These are phyloP conservation scores for Sclerotinia spermophila DNA, from an alignment of 2,329 filamentous ascomycete genomes.

Conservation along the genomic window DNA sequence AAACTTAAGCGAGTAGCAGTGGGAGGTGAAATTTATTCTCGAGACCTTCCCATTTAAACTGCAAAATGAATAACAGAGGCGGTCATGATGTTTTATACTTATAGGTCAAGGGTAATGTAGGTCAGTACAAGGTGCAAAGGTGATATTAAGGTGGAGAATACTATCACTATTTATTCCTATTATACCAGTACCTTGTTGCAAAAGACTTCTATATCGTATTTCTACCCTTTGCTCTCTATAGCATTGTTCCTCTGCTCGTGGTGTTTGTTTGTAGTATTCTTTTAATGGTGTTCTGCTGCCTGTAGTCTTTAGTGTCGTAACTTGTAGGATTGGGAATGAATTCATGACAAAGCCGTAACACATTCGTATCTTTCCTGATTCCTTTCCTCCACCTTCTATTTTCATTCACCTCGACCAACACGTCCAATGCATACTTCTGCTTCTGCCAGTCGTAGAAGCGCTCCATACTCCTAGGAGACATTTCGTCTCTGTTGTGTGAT, in stretches of 20 bases:
- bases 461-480: not conserved
- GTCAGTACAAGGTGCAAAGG: no score
- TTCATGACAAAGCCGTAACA: not conserved
- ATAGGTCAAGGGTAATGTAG: no score
- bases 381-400: not conserved
- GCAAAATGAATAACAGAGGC: no score
- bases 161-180: no score
- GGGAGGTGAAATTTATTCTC: no score
- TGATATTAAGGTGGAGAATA: no score
- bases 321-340: not conserved
- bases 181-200: not conserved
- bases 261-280: no score
- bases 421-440: not conserved
- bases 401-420: not conserved
- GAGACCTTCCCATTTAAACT: no score
- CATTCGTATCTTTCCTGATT: not conserved
- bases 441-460: not conserved
- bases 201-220: not conserved
- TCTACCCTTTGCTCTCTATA: not conserved
- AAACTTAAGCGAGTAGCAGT: no score
- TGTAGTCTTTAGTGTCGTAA: not conserved
- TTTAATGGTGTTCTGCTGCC: no score
- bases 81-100: no score
- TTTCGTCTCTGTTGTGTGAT: not conserved
- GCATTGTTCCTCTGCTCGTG: not conserved